A percentile compares a stretch with the other conserved stretches of the same genome.
Conservation (phyloP, 108 stramenopile genomes). For the Cyclotella cryptica region DNA sequence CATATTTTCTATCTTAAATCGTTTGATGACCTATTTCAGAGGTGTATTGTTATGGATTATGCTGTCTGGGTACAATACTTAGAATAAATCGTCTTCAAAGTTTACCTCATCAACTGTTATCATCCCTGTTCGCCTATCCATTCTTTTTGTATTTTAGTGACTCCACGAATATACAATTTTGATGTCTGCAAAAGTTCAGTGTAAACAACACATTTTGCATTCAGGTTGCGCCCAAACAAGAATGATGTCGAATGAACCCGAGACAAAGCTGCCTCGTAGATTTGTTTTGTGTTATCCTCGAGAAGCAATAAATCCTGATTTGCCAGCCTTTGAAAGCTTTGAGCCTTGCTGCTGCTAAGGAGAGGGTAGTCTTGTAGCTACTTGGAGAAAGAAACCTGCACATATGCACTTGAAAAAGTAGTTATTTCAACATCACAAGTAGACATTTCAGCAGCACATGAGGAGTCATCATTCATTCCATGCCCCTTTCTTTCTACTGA, state of each 20-base stretch:
- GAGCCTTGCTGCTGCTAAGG: conserved; percentile 63
- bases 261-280: conserved; percentile 79
- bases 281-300: conserved; percentile 93
- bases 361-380: conserved; percentile 70
- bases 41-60: no score
- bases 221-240: conserved; percentile 93
- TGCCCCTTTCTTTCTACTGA: conserved; percentile 62
- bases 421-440: conserved; percentile 66
- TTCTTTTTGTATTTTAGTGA: conserved; percentile 83
- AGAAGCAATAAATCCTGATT: conserved; percentile 74
- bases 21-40: no score
- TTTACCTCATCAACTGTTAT: no score
- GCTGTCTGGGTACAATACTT: no score
- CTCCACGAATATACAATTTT: conserved; percentile 84
- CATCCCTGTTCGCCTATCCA: conserved; percentile 74
- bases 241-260: conserved; percentile 93
- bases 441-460: conserved; percentile 70
- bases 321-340: conserved; percentile 68
- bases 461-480: conserved; percentile 62
- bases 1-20: no score
- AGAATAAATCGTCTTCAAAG: no score
- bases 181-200: conserved; percentile 89
- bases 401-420: conserved; percentile 88
- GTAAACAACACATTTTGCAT: conserved; percentile 93
- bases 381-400: conserved; percentile 91